These are phyloP conservation scores for Monilinia fructigena DNA, from an alignment of 2,329 filamentous ascomycete species.

Conservation along the genomic window DNA sequence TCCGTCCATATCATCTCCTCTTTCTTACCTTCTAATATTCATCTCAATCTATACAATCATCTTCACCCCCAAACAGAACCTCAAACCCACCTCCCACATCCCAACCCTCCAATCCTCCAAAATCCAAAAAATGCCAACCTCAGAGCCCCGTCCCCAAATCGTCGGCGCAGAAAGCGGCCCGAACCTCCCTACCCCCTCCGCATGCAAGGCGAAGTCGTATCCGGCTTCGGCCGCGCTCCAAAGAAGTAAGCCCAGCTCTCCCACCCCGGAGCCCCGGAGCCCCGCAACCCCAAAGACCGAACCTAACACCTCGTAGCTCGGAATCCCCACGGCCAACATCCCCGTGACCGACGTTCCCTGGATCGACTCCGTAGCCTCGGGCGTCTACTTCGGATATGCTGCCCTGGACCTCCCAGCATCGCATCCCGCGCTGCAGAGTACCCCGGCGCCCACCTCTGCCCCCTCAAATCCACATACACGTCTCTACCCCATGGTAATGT, in stretches of 20 bases:
- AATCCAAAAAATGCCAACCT: conserved; percentile 25
- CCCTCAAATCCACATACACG: conserved; percentile 35
- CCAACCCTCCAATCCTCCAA: background rate
- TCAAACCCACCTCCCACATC: background rate
- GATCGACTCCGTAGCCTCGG: conserved; percentile 65
- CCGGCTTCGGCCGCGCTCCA: conserved; percentile 89
- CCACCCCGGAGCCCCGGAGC: too few relatives aligned
- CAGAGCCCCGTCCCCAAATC: conserved; percentile 57
- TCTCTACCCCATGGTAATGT: conserved; percentile 86
- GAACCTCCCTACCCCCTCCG: conserved; percentile 76
- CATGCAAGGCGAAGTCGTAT: conserved; percentile 83
- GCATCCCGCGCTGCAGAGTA: conserved; percentile 43
- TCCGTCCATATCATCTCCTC: background rate
- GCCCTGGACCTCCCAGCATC: conserved; percentile 59
- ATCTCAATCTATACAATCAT: background rate
- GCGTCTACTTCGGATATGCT: conserved; percentile 94
- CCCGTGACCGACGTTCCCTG: conserved; percentile 65
- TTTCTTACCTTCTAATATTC: background rate
- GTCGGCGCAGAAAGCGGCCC: conserved; percentile 71
- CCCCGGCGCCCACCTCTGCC: conserved; percentile 26
- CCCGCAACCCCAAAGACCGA: background rate
- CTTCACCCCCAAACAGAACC: background rate
- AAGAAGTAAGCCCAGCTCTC: conserved; percentile 61
- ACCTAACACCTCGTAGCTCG: conserved; percentile 57
- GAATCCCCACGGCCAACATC: conserved; percentile 95